Evolutionary conservation across 768 basidiomycete genomes (phyloP), one percentile per base, ranked within the genome.

Genomic region (Agrocybe pediades): DNA sequence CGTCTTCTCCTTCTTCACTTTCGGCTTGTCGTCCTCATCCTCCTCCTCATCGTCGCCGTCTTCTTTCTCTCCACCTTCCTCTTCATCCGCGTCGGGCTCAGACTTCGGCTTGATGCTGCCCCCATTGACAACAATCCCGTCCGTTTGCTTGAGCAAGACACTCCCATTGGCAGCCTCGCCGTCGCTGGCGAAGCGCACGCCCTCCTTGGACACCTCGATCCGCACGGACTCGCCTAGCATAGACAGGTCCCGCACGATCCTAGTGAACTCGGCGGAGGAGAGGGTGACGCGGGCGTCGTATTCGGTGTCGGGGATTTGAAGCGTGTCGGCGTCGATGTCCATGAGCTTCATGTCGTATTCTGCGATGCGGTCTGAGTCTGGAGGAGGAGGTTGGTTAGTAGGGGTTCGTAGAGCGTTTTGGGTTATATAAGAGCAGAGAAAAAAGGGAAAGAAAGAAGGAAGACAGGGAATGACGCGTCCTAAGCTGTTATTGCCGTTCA

Each of bases 321-420:
- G 88, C 41, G 85, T 87, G 72, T 99, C 97, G 20, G 92, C 78
- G 70, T 99, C 96, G 66, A 99, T 99, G 65, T 98, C 96, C 96
- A 99, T 98, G 49, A 98, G 85, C 71, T 98, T 98, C 89, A 99
- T 92, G 62, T 97, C 95, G 74, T 99, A 99, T 68, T 98, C 93
- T 21, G 95, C 94, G 49, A 98, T 88, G 57, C 97, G 86, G 70
- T 97, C 96, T 3, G 87, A 83, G 71, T 86, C 95, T 97, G 60
- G 5, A 30, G 41, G 50, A 15, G 55, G n/a, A 45, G 36, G 6
- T 47, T 41, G 30, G 39, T 41, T 5, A 36, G 33, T n/a, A 36
- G 13, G 6, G 4, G 6, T 36, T 36, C 15, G 15, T 30, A 30
- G 8, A 7, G 15, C 5, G 13, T 36, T 36, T 5, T 36, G 33